These are phyloP conservation scores for Ilex aquifolium DNA, from an alignment of 257 asterid genomes.

Conservation along the genomic window DNA sequence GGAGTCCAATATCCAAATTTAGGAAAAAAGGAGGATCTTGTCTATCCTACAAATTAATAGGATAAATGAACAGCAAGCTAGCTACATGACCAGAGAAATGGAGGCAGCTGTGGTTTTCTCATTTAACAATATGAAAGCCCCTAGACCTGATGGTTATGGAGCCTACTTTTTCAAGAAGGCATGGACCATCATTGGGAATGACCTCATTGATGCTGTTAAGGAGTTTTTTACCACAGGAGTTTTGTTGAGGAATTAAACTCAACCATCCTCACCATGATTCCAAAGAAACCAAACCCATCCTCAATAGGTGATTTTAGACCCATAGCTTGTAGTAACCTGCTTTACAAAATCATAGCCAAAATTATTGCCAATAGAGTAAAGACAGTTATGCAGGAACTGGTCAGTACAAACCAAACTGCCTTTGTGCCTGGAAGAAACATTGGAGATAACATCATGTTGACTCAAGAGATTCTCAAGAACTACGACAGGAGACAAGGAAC, in stretches of 20 bases:
- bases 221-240: neutral
- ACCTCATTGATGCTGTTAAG: neutral
- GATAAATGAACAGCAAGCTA: neutral
- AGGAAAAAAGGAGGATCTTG: too few relatives aligned
- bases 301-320: neutral
- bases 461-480: neutral
- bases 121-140: neutral
- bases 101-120: neutral
- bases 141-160: neutral
- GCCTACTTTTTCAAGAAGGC: neutral
- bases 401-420: neutral
- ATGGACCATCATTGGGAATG: neutral
- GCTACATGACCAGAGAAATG: neutral
- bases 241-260: neutral
- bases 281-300: neutral
- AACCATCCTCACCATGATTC: neutral
- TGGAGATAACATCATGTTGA: too few relatives aligned
- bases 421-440: too few relatives aligned
- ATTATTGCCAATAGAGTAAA: neutral
- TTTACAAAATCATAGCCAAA: too few relatives aligned
- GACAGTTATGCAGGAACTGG: neutral
- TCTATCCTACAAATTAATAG: too few relatives aligned
- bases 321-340: neutral
- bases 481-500: neutral
- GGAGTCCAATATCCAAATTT: too few relatives aligned